Conservation (phyloP, 208 protist genomes). For the Trypanosoma scelopori region DNA sequence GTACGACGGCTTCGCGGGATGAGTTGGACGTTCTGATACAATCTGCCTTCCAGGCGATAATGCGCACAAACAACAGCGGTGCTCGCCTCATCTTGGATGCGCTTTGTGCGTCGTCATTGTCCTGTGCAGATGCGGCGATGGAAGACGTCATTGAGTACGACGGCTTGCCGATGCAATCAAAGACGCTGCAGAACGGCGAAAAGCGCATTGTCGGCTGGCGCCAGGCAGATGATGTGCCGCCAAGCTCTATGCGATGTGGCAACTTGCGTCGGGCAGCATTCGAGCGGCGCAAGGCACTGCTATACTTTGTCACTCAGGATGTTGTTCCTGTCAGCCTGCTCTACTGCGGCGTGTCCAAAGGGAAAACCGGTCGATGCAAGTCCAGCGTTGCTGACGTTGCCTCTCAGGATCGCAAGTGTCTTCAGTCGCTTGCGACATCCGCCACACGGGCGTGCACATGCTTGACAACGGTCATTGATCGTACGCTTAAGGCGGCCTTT, state of each 20-base stretch:
- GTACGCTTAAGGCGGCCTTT: slow-evolving; percentile 25
- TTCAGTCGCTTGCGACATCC: slow-evolving; percentile 11
- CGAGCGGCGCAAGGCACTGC: slow-evolving; percentile 42
- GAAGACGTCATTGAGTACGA: slow-evolving; percentile 33
- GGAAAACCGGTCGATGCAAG: neutral
- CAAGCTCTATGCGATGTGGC: neutral
- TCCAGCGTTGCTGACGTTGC: slow-evolving; percentile 4
- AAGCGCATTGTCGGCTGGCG: slow-evolving; percentile 12
- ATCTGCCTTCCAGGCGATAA: slow-evolving; percentile 31
- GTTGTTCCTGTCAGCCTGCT: slow-evolving; percentile 42
- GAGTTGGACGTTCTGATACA: slow-evolving; percentile 32
- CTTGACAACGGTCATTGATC: slow-evolving; percentile 27
- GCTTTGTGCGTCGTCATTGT: slow-evolving; percentile 16
- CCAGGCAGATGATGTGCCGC: neutral
- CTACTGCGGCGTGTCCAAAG: slow-evolving; percentile 7
- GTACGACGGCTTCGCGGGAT: neutral
- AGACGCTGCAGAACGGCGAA: neutral
- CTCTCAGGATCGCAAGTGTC: slow-evolving; percentile 1
- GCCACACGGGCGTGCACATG: slow-evolving; percentile 14
- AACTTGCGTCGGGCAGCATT: neutral
- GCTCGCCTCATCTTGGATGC: slow-evolving; percentile 29
- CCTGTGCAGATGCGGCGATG: neutral
- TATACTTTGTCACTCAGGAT: slow-evolving; percentile 54
- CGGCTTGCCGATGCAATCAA: slow-evolving; percentile 9
- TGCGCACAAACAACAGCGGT: slow-evolving; percentile 41